Evolutionary conservation across 495 filamentous ascomycete genomes (phyloP).

Genomic region (Cercophora samala): DNA sequence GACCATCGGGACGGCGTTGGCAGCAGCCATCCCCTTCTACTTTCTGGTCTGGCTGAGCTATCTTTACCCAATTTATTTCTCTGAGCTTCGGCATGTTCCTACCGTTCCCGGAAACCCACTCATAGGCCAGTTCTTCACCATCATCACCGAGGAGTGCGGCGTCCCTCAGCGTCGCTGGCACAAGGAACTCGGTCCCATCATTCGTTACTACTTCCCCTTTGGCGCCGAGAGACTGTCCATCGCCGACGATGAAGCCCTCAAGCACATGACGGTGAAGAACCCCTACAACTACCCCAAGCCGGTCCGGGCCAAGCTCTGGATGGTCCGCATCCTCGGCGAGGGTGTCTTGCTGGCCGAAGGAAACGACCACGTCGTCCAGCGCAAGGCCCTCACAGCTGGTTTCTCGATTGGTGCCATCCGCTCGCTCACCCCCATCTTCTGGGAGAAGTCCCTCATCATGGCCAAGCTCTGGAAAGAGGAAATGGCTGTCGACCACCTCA

Average conservation of each 20-base stretch:
- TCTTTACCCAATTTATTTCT: constrained; percentile 24
- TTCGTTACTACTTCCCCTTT: constrained; percentile 31
- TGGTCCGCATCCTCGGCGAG: constrained; percentile 48
- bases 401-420: constrained; percentile 48
- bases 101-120: constrained; percentile 26
- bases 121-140: constrained; percentile 29
- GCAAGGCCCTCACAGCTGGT: constrained; percentile 46
- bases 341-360: constrained; percentile 49
- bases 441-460: constrained; percentile 47
- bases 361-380: constrained; percentile 43
- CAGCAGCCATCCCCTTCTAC: constrained; percentile 10
- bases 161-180: constrained; percentile 32
- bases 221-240: constrained; percentile 29
- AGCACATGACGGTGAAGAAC: constrained; percentile 50
- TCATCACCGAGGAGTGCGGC: constrained; percentile 30
- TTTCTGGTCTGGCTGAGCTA: constrained; percentile 18
- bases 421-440: constrained; percentile 48
- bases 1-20: constrained; percentile 11
- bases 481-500: constrained; percentile 31
- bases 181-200: constrained; percentile 25
- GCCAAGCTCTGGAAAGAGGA: constrained; percentile 41
- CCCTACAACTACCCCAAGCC: constrained; percentile 55
- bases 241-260: constrained; percentile 34
- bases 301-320: constrained; percentile 47
- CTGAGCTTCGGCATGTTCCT: constrained; percentile 24